phyloP scores from a whole-genome alignment of 2,329 filamentous ascomycete genomes.

The Pyrenophora seminiperda region DNA sequence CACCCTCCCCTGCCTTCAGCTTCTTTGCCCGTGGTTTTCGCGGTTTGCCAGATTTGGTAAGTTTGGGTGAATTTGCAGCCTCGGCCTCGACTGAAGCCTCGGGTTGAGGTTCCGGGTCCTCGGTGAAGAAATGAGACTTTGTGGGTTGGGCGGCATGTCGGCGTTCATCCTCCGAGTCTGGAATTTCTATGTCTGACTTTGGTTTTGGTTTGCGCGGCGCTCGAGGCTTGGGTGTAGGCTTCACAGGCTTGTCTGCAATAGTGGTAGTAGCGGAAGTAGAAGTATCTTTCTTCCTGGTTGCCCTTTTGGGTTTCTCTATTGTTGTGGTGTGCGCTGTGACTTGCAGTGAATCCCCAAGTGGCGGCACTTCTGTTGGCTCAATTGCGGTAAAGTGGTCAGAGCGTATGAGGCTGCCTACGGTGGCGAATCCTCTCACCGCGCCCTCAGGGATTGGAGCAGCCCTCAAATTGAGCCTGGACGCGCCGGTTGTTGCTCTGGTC shows the following conservation, averaged over 20 bases:
- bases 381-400: constrained; percentile 34
- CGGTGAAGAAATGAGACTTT: constrained; percentile 30
- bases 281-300: constrained; percentile 16
- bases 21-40: constrained; percentile 42
- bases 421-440: constrained; percentile 41
- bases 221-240: constrained; percentile 33
- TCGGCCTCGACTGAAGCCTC: constrained; percentile 10
- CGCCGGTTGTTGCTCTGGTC: constrained; percentile 21
- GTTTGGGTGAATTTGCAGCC: constrained; percentile 13
- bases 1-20: constrained; percentile 16
- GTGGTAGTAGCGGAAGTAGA: too few relatives aligned
- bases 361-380: constrained; percentile 11
- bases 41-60: constrained; percentile 33
- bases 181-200: constrained; percentile 26
- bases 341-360: constrained; percentile 5
- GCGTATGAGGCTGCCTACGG: constrained; percentile 40
- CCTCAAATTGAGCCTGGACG: constrained; percentile 36
- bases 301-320: constrained; percentile 28
- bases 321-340: not conserved
- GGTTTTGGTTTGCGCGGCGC: constrained; percentile 34
- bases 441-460: constrained; percentile 34
- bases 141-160: constrained; percentile 19
- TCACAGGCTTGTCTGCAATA: constrained; percentile 14
- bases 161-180: constrained; percentile 22
- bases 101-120: constrained; percentile 6